phyloP scores from a whole-genome alignment of 768 basidiomycete genomes.

The Paxillus involutus region DNA sequence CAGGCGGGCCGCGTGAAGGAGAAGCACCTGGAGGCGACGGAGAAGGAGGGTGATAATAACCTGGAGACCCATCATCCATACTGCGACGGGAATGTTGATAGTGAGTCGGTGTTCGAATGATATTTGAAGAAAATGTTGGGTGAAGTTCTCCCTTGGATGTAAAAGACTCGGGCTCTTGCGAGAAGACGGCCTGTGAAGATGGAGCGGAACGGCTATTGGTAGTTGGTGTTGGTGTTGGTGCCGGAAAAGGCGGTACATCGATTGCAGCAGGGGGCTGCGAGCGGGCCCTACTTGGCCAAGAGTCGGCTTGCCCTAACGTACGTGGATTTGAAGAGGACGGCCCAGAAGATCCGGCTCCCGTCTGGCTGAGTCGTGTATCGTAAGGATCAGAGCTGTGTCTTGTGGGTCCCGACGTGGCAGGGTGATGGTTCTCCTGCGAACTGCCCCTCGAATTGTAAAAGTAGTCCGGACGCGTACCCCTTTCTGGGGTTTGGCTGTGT shows the following conservation, averaged over 20 bases:
- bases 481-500: constrained; percentile 24
- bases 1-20: constrained; percentile 17
- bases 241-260: constrained; percentile 27
- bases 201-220: constrained; percentile 11
- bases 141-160: constrained; percentile 53
- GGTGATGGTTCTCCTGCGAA: constrained; percentile 12
- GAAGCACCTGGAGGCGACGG: constrained; percentile 16
- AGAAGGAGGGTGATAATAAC: constrained; percentile 22
- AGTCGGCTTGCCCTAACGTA: constrained; percentile 8
- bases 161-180: constrained; percentile 42
- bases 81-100: constrained; percentile 38
- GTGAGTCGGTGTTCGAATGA: constrained; percentile 68
- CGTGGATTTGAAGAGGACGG: constrained; percentile 20
- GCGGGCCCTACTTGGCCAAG: constrained; percentile 21
- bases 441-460: constrained; percentile 10
- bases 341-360: constrained; percentile 7
- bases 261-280: constrained; percentile 15
- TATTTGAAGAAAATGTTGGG: constrained; percentile 67
- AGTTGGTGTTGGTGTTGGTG: constrained; percentile 25
- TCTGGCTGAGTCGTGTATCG: constrained; percentile 10
- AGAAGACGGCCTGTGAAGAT: constrained; percentile 12
- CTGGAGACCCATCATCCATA: constrained; percentile 20
- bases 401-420: constrained; percentile 8
- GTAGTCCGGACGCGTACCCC: constrained; percentile 14
- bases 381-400: constrained; percentile 28